A percentile compares a stretch with the other conserved stretches of the same genome.
phyloP scores from a whole-genome alignment of 192 early-diverging fungal genomes.

The Geranomyces michiganensis region DNA sequence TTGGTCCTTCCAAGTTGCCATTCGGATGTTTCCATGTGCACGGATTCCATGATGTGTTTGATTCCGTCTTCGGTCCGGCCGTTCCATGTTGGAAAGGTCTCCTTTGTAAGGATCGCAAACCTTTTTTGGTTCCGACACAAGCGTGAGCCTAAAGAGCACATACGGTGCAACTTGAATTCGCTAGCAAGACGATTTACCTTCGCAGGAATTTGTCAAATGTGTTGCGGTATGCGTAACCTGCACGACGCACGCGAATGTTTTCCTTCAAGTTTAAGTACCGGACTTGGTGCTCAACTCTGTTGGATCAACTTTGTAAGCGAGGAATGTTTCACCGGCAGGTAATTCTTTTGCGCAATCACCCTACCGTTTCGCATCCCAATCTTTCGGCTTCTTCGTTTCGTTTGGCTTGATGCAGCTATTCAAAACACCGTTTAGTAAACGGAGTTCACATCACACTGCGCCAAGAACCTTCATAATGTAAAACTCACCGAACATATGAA shows the following conservation, averaged over 20 bases:
- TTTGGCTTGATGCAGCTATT: slow-evolving; percentile 91
- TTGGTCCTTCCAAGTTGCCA: slow-evolving; percentile 97
- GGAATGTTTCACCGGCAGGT: background rate
- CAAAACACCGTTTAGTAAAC: too few species aligned
- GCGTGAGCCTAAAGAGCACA: too few species aligned
- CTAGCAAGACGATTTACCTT: slow-evolving; percentile 34
- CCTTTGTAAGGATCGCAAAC: slow-evolving; percentile 85
- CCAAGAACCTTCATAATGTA: too few species aligned
- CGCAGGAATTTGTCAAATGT: slow-evolving; percentile 88
- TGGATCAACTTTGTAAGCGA: background rate
- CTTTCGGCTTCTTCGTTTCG: slow-evolving; percentile 86
- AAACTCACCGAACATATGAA: slow-evolving; percentile 78
- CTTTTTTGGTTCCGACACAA: too few species aligned
- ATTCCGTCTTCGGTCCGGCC: slow-evolving; percentile 75
- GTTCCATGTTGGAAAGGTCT: slow-evolving; percentile 75
- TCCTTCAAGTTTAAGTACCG: slow-evolving; percentile 96
- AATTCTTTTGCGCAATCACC: background rate
- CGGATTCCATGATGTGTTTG: slow-evolving; percentile 81
- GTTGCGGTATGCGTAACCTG: slow-evolving; percentile 95
- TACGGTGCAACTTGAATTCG: too few species aligned
- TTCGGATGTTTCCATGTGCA: slow-evolving; percentile 78
- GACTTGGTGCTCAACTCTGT: slow-evolving; percentile 90
- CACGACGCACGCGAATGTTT: slow-evolving; percentile 96
- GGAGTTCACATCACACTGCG: too few species aligned
- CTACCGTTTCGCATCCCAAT: slow-evolving; percentile 83